Evolutionary conservation across 2,329 filamentous ascomycete genomes (phyloP), one percentile per base, ranked within the genome.

Genomic region (Exophiala spinifera): DNA sequence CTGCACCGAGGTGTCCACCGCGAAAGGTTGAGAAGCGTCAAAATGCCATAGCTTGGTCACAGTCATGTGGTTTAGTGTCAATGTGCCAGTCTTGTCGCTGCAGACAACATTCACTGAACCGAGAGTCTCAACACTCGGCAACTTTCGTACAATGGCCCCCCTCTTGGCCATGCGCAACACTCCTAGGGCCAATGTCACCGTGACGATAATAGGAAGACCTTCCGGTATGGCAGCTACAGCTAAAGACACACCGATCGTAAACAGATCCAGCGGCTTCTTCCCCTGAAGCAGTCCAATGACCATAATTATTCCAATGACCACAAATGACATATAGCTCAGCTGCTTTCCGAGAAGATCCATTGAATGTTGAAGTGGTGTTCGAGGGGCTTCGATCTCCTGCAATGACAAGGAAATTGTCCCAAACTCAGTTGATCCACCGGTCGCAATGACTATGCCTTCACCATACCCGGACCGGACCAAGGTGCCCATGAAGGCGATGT

Each of bases 71-170:
- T 97, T 99, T 68, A 91, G 91, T 0, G 94, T 99, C 57, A 99
- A 76, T 1, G 94, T 99, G 28, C 92, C 90, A 40, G 94, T 99
- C 75, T 99, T 99, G 77, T 99, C 94, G 63, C 91, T 96, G 75
- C 95, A 99, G 5, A 99, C 90, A n/a, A 99, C 91, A 66, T 97
- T 99, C 55, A 99, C 94, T n/a, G 91, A 96, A 7, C 95, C 95
- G 4, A 99, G 76, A 0, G 94, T 99, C 70, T 99, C 94, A 7
- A 99, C 95, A 71, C 94, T 97, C 19, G 95, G 95, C 73, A 99
- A 87, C 67, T 89, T 87, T 63, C 94, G 87, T 56, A 99, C 92
- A 69, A 99, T 99, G 7, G 94, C 94, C 69, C 95, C 89, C 64
- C 92, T 85, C 67, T 86, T 90, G 57, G 94, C 95, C 94, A 99